These are phyloP conservation scores for Penicillium dipodomyicola DNA, from an alignment of 495 filamentous ascomycete species.

Conservation along the genomic window DNA sequence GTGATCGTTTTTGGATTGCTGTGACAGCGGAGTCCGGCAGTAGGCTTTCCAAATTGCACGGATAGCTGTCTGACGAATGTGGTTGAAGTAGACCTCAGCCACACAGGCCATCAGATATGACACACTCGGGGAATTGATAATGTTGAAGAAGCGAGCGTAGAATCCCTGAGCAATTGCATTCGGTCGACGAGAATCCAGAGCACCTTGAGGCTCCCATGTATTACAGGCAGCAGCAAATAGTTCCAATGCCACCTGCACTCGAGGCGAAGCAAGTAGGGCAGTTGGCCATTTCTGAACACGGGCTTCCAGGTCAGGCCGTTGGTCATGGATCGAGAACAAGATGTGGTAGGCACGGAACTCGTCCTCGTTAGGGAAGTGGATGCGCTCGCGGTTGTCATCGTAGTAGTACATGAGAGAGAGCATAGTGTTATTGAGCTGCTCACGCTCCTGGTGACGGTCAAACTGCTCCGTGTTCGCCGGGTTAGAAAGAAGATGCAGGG, in stretches of 20 bases:
- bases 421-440: conserved; percentile 86
- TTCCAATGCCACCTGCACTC: conserved; percentile 65
- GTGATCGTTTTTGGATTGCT: conserved; percentile 69
- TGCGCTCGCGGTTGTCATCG: conserved; percentile 62
- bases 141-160: conserved; percentile 68
- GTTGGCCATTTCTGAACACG: conserved; percentile 69
- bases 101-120: conserved; percentile 94
- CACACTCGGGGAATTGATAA: conserved; percentile 65
- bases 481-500: conserved; percentile 77
- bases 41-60: conserved; percentile 63
- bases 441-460: conserved; percentile 82
- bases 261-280: conserved; percentile 51
- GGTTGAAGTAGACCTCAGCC: conserved; percentile 85
- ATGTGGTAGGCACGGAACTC: conserved; percentile 92
- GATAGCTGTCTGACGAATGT: conserved; percentile 73
- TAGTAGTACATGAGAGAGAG: conserved; percentile 87
- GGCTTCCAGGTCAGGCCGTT: conserved; percentile 66
- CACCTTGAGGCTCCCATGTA: conserved; percentile 60
- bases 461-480: conserved; percentile 69
- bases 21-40: conserved; percentile 53
- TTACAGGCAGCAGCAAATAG: conserved; percentile 68
- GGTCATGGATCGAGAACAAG: conserved; percentile 75
- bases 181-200: conserved; percentile 55
- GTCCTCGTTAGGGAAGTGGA: conserved; percentile 66
- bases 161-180: conserved; percentile 61